Evolutionary conservation across 768 basidiomycete species (phyloP).

Genomic region (Boletus huronensis): DNA sequence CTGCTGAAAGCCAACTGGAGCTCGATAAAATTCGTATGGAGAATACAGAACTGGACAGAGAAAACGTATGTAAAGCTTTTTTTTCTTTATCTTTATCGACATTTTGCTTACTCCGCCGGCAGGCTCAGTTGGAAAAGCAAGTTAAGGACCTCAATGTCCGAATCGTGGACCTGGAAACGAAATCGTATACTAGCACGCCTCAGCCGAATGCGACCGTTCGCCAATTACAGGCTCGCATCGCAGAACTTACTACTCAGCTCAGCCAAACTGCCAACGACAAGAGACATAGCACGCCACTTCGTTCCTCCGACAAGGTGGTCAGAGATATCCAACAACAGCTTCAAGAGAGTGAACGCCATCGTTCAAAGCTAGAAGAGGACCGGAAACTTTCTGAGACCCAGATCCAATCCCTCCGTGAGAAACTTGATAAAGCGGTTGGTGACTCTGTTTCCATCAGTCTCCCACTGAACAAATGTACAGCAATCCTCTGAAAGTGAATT

Average conservation of each 20-base stretch:
- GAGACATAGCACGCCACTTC: conserved; percentile 31
- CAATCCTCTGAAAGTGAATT: conserved; percentile 69
- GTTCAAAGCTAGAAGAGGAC: conserved; percentile 63
- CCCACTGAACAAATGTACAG: conserved; percentile 34
- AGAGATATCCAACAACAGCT: conserved; percentile 54
- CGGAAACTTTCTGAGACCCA: conserved; percentile 56
- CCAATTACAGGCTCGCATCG: conserved; percentile 65
- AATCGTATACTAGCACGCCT: conserved; percentile 63
- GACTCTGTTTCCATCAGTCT: background rate
- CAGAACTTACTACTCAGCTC: conserved; percentile 57
- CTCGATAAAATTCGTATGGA: conserved; percentile 74
- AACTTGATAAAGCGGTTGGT: conserved; percentile 62
- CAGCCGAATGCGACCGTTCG: conserved; percentile 53
- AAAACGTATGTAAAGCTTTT: conserved; percentile 52
- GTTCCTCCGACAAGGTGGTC: conserved; percentile 44
- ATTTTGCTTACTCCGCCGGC: background rate
- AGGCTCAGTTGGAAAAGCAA: conserved; percentile 84
- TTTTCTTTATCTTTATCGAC: background rate
- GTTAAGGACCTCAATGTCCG: conserved; percentile 81
- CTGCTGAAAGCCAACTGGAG: conserved; percentile 72
- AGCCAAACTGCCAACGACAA: conserved; percentile 42
- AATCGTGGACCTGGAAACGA: conserved; percentile 80
- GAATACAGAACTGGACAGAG: conserved; percentile 74
- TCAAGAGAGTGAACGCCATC: conserved; percentile 60
- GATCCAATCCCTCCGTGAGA: conserved; percentile 51